phyloP scores from a whole-genome alignment of 495 filamentous ascomycete genomes.

The Polyplosphaeria fusca region DNA sequence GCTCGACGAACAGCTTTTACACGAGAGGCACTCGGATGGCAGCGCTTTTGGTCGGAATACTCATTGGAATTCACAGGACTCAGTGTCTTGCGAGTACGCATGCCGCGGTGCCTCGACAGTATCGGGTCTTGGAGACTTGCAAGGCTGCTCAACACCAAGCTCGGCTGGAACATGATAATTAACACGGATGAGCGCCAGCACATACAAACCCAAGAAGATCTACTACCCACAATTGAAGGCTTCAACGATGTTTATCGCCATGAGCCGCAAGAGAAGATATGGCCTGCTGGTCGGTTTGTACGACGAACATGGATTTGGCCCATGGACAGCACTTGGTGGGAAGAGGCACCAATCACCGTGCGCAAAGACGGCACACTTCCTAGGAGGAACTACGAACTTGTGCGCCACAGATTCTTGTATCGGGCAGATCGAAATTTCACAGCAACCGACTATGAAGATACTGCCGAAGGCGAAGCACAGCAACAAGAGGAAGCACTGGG shows the following conservation, averaged over 20 bases:
- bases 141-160: constrained; percentile 5
- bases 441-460: not conserved
- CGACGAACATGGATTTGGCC: constrained; percentile 9
- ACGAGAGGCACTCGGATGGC: constrained; percentile 26
- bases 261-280: not conserved
- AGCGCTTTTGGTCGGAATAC: constrained; percentile 26
- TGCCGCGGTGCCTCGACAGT: constrained; percentile 17
- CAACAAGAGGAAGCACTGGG: not conserved
- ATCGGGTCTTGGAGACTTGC: constrained; percentile 21
- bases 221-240: not conserved
- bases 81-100: constrained; percentile 16
- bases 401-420: no score
- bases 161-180: constrained; percentile 13
- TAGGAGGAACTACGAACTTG: no score
- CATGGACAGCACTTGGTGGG: no score
- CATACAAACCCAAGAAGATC: constrained; percentile 7
- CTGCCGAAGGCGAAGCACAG: not conserved
- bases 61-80: constrained; percentile 15
- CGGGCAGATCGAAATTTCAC: constrained; percentile 1
- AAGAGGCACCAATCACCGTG: not conserved
- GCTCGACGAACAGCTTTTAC: constrained; percentile 5
- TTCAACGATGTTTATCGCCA: not conserved
- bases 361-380: not conserved
- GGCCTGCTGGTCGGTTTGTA: constrained; percentile 11
- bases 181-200: constrained; percentile 21